A percentile compares a stretch with the other conserved stretches of the same genome.
Evolutionary conservation across 2,329 filamentous ascomycete genomes (phyloP).

Genomic region (Botrytis pseudocinerea): DNA sequence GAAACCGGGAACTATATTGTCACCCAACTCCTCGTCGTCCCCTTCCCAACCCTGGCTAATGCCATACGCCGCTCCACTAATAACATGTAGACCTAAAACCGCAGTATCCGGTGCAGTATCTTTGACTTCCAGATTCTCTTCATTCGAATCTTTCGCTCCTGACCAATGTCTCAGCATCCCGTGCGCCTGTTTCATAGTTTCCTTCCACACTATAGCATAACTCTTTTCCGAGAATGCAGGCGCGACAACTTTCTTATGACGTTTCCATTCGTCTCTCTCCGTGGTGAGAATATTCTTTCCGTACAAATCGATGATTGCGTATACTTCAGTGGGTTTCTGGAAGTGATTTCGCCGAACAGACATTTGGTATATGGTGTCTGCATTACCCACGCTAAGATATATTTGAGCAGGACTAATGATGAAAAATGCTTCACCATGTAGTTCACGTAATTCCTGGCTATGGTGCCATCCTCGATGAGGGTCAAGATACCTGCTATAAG

Average conservation of each 20-base stretch:
- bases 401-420: constrained; percentile 2
- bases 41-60: constrained; percentile 60
- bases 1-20: constrained; percentile 23
- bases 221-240: constrained; percentile 77
- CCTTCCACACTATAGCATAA: constrained; percentile 64
- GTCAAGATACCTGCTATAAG: background rate
- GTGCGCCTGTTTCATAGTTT: constrained; percentile 63
- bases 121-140: constrained; percentile 50
- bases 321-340: constrained; percentile 64
- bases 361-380: constrained; percentile 57
- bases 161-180: constrained; percentile 51
- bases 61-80: constrained; percentile 72
- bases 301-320: constrained; percentile 62
- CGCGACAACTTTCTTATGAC: constrained; percentile 70
- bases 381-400: background rate
- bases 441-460: background rate
- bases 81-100: constrained; percentile 58
- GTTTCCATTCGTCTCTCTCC: constrained; percentile 68
- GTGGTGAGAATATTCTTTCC: constrained; percentile 71
- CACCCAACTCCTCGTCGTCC: constrained; percentile 47
- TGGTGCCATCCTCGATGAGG: background rate
- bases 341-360: constrained; percentile 68
- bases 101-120: constrained; percentile 66
- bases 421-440: background rate
- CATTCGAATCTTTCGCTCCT: constrained; percentile 53